These are phyloP conservation scores for Yarrowia keelungensis DNA, from an alignment of 805 yeast species.

Conservation along the genomic window DNA sequence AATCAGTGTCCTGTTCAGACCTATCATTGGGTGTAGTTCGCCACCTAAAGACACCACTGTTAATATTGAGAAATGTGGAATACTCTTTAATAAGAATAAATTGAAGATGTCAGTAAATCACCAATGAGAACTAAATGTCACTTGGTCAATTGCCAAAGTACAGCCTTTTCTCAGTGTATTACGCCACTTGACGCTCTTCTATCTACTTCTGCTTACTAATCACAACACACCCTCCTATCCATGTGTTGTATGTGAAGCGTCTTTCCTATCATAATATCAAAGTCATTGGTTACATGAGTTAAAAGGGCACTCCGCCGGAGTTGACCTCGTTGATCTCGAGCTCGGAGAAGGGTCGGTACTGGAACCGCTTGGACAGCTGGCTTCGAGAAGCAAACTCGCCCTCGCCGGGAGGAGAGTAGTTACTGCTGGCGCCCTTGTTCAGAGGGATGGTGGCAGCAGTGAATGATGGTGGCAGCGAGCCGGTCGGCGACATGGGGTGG, in stretches of 20 bases:
- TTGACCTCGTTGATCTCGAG: conserved; percentile 77
- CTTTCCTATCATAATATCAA: conserved; percentile 1
- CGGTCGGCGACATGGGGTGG: conserved; percentile 53
- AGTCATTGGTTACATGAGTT: conserved; percentile 30
- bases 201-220: no score
- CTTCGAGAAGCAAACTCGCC: conserved; percentile 58
- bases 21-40: background rate
- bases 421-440: conserved; percentile 41
- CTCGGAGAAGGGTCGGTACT: conserved; percentile 67
- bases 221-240: background rate
- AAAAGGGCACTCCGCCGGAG: conserved; percentile 74
- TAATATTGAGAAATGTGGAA: no score
- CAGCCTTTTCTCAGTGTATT: no score
- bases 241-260: no score
- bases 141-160: no score
- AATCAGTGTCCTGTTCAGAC: background rate
- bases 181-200: no score
- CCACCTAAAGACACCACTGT: background rate
- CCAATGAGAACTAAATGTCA: no score
- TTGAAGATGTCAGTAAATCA: no score
- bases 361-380: conserved; percentile 76
- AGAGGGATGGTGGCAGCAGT: conserved; percentile 49
- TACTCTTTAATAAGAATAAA: no score
- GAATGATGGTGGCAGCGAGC: conserved; percentile 52
- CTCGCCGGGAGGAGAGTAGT: conserved; percentile 43